These are phyloP conservation scores for Cinnamomum micranthum DNA, from an alignment of 164 flowering plant species.

Conservation along the genomic window DNA sequence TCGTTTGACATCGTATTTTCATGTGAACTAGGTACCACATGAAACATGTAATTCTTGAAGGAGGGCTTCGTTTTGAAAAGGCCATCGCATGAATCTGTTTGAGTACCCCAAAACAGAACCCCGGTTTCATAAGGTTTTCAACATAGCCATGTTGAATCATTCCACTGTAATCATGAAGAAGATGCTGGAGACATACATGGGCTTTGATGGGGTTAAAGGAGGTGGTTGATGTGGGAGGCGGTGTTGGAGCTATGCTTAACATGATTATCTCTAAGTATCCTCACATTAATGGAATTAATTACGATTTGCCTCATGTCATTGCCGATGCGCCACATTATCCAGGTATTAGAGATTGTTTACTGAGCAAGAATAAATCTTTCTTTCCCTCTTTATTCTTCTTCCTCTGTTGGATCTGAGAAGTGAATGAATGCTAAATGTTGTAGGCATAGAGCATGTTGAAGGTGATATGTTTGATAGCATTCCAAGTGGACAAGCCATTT, in stretches of 20 bases:
- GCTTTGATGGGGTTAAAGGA: constrained; percentile 11
- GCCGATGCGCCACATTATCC: not conserved
- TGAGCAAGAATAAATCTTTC: too few relatives aligned
- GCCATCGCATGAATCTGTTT: too few relatives aligned
- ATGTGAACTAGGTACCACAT: too few relatives aligned
- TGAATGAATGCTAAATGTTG: too few relatives aligned
- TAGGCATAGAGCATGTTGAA: too few relatives aligned
- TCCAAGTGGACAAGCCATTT: too few relatives aligned
- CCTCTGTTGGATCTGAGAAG: too few relatives aligned
- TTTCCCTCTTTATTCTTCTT: too few relatives aligned
- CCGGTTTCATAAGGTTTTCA: constrained; percentile 18
- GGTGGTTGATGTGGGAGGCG: not conserved
- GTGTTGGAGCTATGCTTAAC: not conserved
- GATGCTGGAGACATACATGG: constrained; percentile 1
- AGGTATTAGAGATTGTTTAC: not conserved
- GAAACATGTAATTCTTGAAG: too few relatives aligned
- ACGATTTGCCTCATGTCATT: not conserved
- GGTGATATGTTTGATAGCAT: too few relatives aligned
- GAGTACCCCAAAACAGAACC: constrained; percentile 8
- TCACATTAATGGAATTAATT: not conserved
- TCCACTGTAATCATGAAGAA: constrained; percentile 14
- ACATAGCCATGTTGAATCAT: constrained; percentile 21
- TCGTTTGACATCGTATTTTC: too few relatives aligned
- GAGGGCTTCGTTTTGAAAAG: too few relatives aligned
- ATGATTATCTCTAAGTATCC: not conserved